Evolutionary conservation across 371 early-diverging fungal species (phyloP), one percentile per base, ranked within the genome.

Genomic region (Nematocida ausubeli): DNA sequence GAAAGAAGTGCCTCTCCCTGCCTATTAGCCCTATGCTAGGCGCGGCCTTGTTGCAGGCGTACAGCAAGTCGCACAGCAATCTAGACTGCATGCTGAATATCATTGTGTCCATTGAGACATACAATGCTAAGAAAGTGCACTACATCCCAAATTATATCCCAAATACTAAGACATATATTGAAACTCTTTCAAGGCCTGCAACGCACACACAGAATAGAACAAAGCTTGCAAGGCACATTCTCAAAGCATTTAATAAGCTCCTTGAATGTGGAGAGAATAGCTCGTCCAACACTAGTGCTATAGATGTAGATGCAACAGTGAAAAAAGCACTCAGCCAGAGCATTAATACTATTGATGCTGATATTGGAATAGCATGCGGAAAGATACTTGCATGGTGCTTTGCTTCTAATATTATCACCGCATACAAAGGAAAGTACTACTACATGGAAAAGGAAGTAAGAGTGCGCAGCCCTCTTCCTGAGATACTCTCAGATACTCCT

Each of bases 371-470:
- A 14, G 14, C 55, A 19, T 69, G 52, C 34, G 51, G 37, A 0
- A 49, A 37, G 22, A 24, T 52, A 7, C 69, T 69, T 34, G 60
- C 68, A 3, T 67, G 68, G 68, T 32, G 52, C 5, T 35, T 49
- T 24, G 5, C 52, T 7, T 28, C 28, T 3, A 56, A 70, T 39
- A 19, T 57, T 3, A 52, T 57, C 16, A 57, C 57, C 22, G 12
- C 52, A 0, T 70, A 40, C 30, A 70, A 70, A 12, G 70, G 70
- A 2, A 70, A 35, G 24, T 34, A 22, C 3, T 70, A 70, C 39
- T 34, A 70, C 42, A 32, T 12, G 14, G 70, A 57, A 58, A 40
- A 70, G 52, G 70, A 70, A 34, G 70, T 70, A 40, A 26, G 35
- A 12, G 24, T 57, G n/a, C 14, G 34, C 7, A 42, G 30, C 0